Percentiles rank a stretch among this genome's conserved stretches.
phyloP scores from a whole-genome alignment of 768 basidiomycete species.

The Sporobolomyces phaffii region DNA sequence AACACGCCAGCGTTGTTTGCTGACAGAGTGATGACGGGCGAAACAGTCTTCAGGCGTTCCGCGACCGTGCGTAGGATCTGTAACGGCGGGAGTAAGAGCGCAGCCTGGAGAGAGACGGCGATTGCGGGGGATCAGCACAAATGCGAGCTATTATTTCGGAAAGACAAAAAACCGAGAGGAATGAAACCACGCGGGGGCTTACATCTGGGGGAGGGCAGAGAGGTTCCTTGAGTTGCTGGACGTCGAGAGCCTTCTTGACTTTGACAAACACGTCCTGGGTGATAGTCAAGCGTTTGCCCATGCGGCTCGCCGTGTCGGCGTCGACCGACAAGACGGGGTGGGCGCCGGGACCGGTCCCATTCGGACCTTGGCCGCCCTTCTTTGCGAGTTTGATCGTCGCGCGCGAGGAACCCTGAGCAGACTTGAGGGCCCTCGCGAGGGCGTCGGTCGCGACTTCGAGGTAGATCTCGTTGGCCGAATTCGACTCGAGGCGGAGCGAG shows the following conservation, averaged over 20 bases:
- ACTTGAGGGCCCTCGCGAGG: constrained; percentile 59
- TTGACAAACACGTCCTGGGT: constrained; percentile 76
- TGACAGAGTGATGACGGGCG: constrained; percentile 62
- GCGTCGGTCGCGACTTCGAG: constrained; percentile 68
- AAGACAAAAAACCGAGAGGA: too few relatives aligned
- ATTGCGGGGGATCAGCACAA: too few relatives aligned
- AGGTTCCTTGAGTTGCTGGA: constrained; percentile 67
- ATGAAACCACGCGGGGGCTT: not conserved
- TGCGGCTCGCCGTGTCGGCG: constrained; percentile 57
- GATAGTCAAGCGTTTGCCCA: constrained; percentile 61
- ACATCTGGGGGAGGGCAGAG: constrained; percentile 82
- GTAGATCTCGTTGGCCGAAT: constrained; percentile 72
- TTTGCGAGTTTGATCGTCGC: constrained; percentile 79
- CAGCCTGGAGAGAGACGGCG: constrained; percentile 53
- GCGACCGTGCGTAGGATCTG: constrained; percentile 70
- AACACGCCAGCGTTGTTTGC: constrained; percentile 62
- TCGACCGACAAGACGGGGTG: constrained; percentile 71
- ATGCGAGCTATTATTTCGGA: too few relatives aligned
- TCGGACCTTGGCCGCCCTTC: constrained; percentile 55
- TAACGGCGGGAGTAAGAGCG: constrained; percentile 66
- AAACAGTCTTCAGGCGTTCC: constrained; percentile 65
- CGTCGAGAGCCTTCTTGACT: constrained; percentile 68
- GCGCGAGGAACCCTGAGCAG: constrained; percentile 52
- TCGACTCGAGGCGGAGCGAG: constrained; percentile 78
- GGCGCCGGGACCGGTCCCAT: constrained; percentile 21